Base-by-base conservation (phyloP, 306 rosid genomes). In the Begonia fuchsioides region DNA sequence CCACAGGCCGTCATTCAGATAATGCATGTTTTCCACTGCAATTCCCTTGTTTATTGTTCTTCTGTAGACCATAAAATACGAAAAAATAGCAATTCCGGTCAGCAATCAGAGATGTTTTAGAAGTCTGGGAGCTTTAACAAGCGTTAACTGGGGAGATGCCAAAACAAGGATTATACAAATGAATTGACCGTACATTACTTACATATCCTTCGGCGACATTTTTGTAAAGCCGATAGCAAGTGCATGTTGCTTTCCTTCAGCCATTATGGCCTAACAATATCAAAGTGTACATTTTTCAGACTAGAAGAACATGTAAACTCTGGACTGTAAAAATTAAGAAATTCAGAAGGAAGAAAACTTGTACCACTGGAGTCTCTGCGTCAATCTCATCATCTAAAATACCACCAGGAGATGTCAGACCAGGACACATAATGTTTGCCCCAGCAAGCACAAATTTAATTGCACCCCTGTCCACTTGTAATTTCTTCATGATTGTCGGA, bases 381-480 rank as follows among this genome's bases (percentile, higher is more conserved):
- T 69, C 94, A 39, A 90, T 94, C 59, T 71, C 92, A 47, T 77
- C 87, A 61, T 90, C 95, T 82, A 90, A 73, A 65, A 14, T 61
- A 54, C 98, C 98, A 49, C 95, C 95, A 48, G 92, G 94, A 54
- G 98, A 90, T 50, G 98, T 85, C 49, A 90, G 90, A 61, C 98
- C 98, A 45, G 98, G 98, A 66, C 98, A 90, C 98, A 90, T 81
- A 57, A 90, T 90, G 92, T 90, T 90, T 43, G 98, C 98, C 47
- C 98, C 98, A 14, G 98, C 76, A 26, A 90, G 80, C 51, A 90
- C 98, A 71, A 76, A 90, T 73, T 59, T 81, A 68, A 90, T 84
- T 48, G 95, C 95, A 56, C 95, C 97, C 56, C 92, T 76, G 51
- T 85, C 95, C 26, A 90, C 98, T 79, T 85, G 98, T 40, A 85